Percentiles rank a stretch among this genome's conserved stretches.
phyloP scores from a whole-genome alignment of 352 stramenopile species.

The Aphanomyces astaci region DNA sequence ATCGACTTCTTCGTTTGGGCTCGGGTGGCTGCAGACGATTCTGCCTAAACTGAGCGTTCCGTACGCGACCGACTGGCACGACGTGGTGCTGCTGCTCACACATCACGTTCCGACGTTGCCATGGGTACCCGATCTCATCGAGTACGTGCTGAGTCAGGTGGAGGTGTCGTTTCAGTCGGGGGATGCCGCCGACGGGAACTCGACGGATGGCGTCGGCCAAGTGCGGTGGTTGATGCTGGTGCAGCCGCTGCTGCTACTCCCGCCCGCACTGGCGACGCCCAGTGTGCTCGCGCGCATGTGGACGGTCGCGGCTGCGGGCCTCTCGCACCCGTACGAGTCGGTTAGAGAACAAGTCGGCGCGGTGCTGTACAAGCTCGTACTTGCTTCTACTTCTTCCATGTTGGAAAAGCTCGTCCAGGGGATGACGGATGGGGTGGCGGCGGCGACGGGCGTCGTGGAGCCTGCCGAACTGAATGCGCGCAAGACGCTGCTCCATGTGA shows the following conservation, averaged over 20 bases:
- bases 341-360: constrained; percentile 55
- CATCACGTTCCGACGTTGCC: background rate
- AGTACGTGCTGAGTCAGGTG: constrained; percentile 27
- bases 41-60: constrained; percentile 50
- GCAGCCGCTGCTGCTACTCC: constrained; percentile 48
- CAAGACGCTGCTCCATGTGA: constrained; percentile 66
- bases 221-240: constrained; percentile 61
- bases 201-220: constrained; percentile 32
- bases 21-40: constrained; percentile 33
- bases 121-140: background rate
- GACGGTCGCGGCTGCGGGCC: constrained; percentile 10
- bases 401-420: too few species aligned
- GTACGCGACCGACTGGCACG: constrained; percentile 45
- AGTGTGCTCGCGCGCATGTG: background rate
- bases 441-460: constrained; percentile 9
- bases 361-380: constrained; percentile 60
- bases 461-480: constrained; percentile 41
- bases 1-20: constrained; percentile 33
- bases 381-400: too few species aligned
- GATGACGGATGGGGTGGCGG: too few species aligned
- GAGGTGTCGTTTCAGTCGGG: constrained; percentile 25
- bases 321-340: constrained; percentile 73
- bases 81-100: constrained; percentile 46
- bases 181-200: background rate
- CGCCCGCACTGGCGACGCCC: background rate